Percentiles rank a stretch among this genome's conserved stretches.
Conservation (phyloP, 73 alveolate species). For the Paramecium caudatum region DNA sequence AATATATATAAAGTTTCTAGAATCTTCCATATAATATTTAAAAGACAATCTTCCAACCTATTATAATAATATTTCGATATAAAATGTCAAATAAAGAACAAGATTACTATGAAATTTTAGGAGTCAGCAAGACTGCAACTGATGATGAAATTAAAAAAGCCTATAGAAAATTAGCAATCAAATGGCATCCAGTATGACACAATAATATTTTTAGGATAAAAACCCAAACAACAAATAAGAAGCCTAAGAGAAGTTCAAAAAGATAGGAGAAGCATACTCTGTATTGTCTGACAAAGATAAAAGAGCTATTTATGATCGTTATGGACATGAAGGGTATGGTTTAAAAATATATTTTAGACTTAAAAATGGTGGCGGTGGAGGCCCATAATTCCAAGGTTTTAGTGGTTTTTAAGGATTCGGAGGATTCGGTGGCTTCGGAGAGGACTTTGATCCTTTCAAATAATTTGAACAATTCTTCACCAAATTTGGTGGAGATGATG, state of each 20-base stretch:
- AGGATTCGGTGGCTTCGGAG: conserved; percentile 78
- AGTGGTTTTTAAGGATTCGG: conserved; percentile 76
- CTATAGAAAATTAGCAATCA: conserved; percentile 88
- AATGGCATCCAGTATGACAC: conserved; percentile 94
- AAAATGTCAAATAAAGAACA: conserved; percentile 76
- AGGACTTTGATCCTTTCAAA: neutral
- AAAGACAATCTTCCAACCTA: neutral
- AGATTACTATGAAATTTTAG: conserved; percentile 88
- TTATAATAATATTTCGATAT: neutral
- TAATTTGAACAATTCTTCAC: neutral
- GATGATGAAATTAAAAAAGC: conserved; percentile 88
- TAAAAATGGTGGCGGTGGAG: conserved; percentile 80
- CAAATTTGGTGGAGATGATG: conserved; percentile 77
- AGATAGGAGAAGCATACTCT: conserved; percentile 96
- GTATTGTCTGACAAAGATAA: conserved; percentile 92
- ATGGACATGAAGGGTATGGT: conserved; percentile 91
- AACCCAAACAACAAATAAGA: conserved; percentile 92
- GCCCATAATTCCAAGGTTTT: conserved; percentile 66
- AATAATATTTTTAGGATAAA: conserved; percentile 82
- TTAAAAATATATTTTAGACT: neutral
- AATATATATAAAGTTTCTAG: conserved; percentile 14
- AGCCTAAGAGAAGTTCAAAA: conserved; percentile 93
- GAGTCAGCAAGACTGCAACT: conserved; percentile 85
- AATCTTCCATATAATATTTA: neutral
- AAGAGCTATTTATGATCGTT: conserved; percentile 92